Evolutionary conservation across 208 protist species (phyloP).

Genomic region (Trypanosoma melophagium): DNA sequence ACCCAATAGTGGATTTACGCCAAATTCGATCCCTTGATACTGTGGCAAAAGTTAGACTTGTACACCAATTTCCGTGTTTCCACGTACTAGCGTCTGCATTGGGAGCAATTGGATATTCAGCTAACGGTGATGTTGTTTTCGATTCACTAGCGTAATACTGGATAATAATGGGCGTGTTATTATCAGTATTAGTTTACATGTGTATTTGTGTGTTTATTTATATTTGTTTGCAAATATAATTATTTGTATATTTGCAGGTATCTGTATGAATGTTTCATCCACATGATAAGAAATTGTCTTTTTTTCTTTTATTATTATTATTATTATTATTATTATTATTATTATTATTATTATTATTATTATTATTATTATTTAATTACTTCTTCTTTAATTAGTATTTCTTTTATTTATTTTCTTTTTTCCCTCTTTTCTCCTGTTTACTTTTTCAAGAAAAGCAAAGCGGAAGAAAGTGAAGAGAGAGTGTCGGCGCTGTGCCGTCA

Average conservation of each 20-base stretch:
- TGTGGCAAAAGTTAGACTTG: constrained; percentile 11
- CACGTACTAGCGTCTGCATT: constrained; percentile 17
- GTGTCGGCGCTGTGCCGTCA: background rate
- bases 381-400: background rate
- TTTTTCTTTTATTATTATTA: no score
- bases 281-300: no score
- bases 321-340: no score
- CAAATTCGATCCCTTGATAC: constrained; percentile 9
- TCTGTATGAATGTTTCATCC: no score
- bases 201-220: background rate
- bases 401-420: background rate
- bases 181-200: background rate
- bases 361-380: background rate
- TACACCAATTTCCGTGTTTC: constrained; percentile 21
- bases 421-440: constrained; percentile 3
- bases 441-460: constrained; percentile 22
- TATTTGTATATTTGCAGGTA: no score
- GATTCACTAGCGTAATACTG: background rate
- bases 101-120: background rate
- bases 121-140: background rate
- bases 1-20: constrained; percentile 1
- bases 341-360: background rate
- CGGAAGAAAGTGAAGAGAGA: constrained; percentile 1
- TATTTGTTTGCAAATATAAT: background rate
- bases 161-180: background rate